phyloP scores from a whole-genome alignment of 2,329 filamentous ascomycete genomes.

The Aaosphaeria arxii region DNA sequence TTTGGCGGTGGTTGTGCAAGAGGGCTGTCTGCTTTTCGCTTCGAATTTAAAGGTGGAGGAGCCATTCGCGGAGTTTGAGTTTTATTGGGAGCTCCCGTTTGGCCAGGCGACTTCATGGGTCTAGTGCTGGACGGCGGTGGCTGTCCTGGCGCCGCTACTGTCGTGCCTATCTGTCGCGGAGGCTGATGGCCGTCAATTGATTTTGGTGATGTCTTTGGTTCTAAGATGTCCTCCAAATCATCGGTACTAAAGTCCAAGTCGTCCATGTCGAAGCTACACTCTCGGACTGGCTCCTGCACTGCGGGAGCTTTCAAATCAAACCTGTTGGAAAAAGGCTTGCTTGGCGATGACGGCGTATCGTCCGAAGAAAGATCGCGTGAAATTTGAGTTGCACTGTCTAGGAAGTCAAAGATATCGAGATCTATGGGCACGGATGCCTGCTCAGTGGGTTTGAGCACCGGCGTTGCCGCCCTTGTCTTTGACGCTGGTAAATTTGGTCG shows the following conservation, averaged over 20 bases:
- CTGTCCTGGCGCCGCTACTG: too few species aligned
- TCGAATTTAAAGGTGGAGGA: too few species aligned
- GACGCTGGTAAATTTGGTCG: constrained; percentile 24
- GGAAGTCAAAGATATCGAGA: constrained; percentile 38
- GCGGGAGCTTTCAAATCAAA: too few species aligned
- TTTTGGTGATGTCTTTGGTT: constrained; percentile 11
- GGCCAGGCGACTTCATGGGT: too few species aligned
- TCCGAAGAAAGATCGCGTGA: constrained; percentile 39
- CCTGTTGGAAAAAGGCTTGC: too few species aligned
- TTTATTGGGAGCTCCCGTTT: too few species aligned
- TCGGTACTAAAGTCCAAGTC: constrained; percentile 41
- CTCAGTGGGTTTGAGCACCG: not conserved
- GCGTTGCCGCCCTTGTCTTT: constrained; percentile 3
- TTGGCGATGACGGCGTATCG: not conserved
- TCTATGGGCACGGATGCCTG: not conserved
- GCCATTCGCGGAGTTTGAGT: too few species aligned
- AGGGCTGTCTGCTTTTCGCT: too few species aligned
- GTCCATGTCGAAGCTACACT: constrained; percentile 5
- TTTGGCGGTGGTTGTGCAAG: too few species aligned
- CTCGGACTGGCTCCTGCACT: too few species aligned
- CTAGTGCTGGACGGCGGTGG: too few species aligned
- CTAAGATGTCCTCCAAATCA: constrained; percentile 25
- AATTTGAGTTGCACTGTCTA: constrained; percentile 46
- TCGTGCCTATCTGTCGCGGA: not conserved
- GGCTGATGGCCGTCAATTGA: not conserved